Conservation (phyloP, 805 yeast genomes). For the Schwanniomyces vanrijiae region DNA sequence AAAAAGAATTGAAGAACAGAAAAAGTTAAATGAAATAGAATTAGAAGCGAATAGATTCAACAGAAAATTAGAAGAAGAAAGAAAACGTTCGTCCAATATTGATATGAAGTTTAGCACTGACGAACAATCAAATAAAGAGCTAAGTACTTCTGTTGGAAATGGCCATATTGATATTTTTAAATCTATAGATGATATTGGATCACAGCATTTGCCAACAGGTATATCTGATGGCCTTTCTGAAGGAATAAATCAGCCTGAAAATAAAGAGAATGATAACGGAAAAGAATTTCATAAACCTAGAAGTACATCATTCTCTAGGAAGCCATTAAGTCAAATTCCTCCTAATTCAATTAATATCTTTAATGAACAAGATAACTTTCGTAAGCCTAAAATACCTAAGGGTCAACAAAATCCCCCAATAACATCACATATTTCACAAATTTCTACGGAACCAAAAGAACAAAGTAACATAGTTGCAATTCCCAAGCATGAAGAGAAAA, state of each 20-base stretch:
- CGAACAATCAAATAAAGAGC: background rate
- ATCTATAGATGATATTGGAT: background rate
- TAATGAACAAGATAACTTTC: conserved; percentile 21
- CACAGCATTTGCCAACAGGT: background rate
- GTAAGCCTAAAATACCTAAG: conserved; percentile 34
- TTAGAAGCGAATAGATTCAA: conserved; percentile 7
- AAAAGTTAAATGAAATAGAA: conserved; percentile 15
- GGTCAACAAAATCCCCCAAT: background rate
- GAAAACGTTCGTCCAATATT: background rate
- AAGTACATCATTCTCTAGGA: conserved; percentile 7
- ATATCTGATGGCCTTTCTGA: no score
- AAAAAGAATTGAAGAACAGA: conserved; percentile 26
- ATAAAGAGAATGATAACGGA: conserved; percentile 2
- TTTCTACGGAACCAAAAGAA: background rate
- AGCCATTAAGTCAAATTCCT: conserved; percentile 20
- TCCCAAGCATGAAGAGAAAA: conserved; percentile 14
- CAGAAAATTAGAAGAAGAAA: conserved; percentile 6
- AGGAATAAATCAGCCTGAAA: background rate
- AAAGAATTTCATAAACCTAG: background rate
- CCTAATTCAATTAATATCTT: conserved; percentile 11
- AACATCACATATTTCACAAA: background rate
- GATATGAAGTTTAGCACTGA: background rate
- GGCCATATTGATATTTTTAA: background rate
- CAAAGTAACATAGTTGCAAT: background rate
- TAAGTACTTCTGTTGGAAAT: background rate